Base-by-base conservation (phyloP, 441 rosid genomes). In the Croton setiger region DNA sequence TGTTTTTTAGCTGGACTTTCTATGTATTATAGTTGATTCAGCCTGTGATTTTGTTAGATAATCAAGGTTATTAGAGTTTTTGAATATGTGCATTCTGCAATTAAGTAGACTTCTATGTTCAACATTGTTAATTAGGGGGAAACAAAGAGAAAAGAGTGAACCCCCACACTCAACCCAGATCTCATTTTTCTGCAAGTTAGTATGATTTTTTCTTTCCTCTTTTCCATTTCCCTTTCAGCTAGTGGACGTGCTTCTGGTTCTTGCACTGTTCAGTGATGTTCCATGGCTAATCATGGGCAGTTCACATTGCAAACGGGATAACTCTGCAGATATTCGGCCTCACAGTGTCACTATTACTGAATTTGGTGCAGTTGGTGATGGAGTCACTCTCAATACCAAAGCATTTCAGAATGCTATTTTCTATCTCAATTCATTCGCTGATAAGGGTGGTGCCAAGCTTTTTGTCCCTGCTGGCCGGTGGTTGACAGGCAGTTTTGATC, bases 361-460 rank as follows among this genome's bases (percentile, higher is more conserved):
- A 75, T 95, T 95, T 76, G 99, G 98, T 27, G 99, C 98, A 0
- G 86, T 95, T 66, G 99, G 99, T 73, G 99, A 95, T 81, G 98
- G 99, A 7, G 79, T 87, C 63, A 90, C 98, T 47, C 88, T 95
- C 69, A 95, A 95, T 76, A 95, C 99, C 0, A 95, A 90, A 81
- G 99, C 99, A 2, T 95, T 95, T 76, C 99, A 95, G 80, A 95
- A 95, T 79, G 99, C 98, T 63, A 85, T 95, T 81, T 92, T 95
- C 84, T 95, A 95, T 73, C 94, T 95, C 67, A 92, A 92, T 81
- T 90, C 99, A 11, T 95, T 95, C 73, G 69, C 96, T 48, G 98
- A 95, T 73, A 95, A 95, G 80, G 97, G 98, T 0, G 99, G 99
- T 67, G 99, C 99, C 74, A 89, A 95, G 85, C 94, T 95, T 66